Evolutionary conservation across 179 eudicot genomes (phyloP).

Genomic region (Silene noctiflora): DNA sequence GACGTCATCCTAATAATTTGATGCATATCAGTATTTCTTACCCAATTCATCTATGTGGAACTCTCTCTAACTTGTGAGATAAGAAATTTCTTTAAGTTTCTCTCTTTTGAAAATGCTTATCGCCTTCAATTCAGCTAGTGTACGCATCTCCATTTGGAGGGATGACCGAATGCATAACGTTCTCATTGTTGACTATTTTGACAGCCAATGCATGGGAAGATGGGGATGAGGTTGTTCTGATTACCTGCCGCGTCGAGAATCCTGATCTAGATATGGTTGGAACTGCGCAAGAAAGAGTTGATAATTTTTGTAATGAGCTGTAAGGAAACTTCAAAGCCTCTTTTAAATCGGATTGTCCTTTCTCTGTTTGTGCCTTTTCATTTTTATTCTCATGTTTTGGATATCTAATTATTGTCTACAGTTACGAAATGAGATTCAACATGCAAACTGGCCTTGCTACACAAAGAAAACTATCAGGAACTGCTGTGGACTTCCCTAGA

Average conservation of each 20-base stretch:
- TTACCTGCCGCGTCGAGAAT: slow-evolving; percentile 73
- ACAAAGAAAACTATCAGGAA: slow-evolving; percentile 68
- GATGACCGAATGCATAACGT: not conserved
- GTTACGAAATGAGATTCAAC: slow-evolving; percentile 98
- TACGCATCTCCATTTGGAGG: not conserved
- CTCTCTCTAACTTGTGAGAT: too few species aligned
- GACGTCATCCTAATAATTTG: too few species aligned
- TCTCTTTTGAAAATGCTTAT: too few species aligned
- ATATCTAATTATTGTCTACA: slow-evolving; percentile 25
- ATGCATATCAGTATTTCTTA: too few species aligned
- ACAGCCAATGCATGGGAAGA: slow-evolving; percentile 99
- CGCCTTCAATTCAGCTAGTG: too few species aligned
- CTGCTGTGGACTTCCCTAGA: slow-evolving; percentile 92
- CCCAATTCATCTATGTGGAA: too few species aligned
- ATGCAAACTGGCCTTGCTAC: slow-evolving; percentile 73
- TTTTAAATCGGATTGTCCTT: not conserved
- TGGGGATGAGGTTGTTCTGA: slow-evolving; percentile 86
- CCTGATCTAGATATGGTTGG: slow-evolving; percentile 80
- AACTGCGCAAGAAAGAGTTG: slow-evolving; percentile 45
- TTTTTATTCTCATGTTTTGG: not conserved
- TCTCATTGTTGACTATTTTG: slow-evolving; percentile 10
- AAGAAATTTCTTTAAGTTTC: not conserved
- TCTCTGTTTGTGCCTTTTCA: not conserved
- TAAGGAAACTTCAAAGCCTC: slow-evolving; percentile 31
- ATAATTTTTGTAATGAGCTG: slow-evolving; percentile 67